These are phyloP conservation scores for Agrocybe chaxingu DNA, from an alignment of 768 basidiomycete genomes.

Conservation along the genomic window DNA sequence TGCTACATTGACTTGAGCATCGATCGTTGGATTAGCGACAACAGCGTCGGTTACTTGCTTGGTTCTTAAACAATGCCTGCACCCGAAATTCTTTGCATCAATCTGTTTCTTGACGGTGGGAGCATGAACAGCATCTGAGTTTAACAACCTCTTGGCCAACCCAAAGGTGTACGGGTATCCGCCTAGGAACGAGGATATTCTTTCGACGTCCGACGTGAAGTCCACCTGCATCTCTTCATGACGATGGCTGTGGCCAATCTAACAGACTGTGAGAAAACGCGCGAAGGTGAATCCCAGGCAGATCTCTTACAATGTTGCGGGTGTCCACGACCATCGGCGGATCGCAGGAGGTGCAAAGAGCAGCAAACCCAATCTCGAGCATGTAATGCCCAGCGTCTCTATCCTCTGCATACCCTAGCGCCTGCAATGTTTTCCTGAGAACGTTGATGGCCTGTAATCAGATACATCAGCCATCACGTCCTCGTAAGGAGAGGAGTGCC, in stretches of 20 bases:
- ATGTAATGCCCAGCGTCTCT: slow-evolving; percentile 24
- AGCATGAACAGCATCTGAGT: slow-evolving; percentile 4
- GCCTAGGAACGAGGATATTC: slow-evolving; percentile 9
- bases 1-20: neutral
- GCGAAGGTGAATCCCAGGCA: no score
- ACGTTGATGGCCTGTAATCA: slow-evolving; percentile 43
- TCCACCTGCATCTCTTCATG: slow-evolving; percentile 45
- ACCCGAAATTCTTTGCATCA: slow-evolving; percentile 41
- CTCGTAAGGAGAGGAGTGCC: neutral
- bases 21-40: slow-evolving; percentile 1
- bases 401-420: slow-evolving; percentile 25
- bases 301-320: slow-evolving; percentile 39
- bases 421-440: slow-evolving; percentile 33
- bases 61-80: slow-evolving; percentile 45
- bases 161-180: slow-evolving; percentile 18
- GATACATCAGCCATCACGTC: neutral
- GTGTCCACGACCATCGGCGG: slow-evolving; percentile 47
- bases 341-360: slow-evolving; percentile 50
- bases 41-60: slow-evolving; percentile 9
- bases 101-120: slow-evolving; percentile 24
- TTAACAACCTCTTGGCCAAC: slow-evolving; percentile 18
- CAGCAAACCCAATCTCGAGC: slow-evolving; percentile 19
- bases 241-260: slow-evolving; percentile 66
- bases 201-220: slow-evolving; percentile 5
- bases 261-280: neutral